phyloP scores from a whole-genome alignment of 257 asterid species.

The Ilex asprella region DNA sequence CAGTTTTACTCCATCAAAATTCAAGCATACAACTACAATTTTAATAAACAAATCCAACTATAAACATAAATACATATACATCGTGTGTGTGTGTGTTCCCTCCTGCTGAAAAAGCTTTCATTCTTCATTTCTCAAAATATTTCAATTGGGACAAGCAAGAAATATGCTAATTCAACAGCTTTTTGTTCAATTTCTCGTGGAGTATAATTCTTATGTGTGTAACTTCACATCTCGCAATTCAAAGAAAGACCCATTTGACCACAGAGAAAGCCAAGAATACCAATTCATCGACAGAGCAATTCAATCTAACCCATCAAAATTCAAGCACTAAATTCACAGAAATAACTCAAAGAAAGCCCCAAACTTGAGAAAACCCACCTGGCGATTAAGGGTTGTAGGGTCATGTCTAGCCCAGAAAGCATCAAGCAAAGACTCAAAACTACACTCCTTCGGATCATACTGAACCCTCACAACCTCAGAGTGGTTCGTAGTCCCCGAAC shows the following conservation, averaged over 20 bases:
- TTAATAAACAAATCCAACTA: not conserved
- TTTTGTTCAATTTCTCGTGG: too few relatives aligned
- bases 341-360: not conserved
- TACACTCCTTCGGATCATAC: slow-evolving; percentile 86
- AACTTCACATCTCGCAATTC: too few relatives aligned
- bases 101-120: too few relatives aligned
- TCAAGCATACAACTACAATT: not conserved
- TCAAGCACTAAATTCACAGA: not conserved
- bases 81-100: too few relatives aligned
- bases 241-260: too few relatives aligned
- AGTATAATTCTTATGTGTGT: too few relatives aligned
- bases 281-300: not conserved
- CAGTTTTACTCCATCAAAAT: not conserved
- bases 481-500: slow-evolving; percentile 72
- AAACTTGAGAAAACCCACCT: slow-evolving; percentile 31
- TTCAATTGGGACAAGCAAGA: too few relatives aligned
- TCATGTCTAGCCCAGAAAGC: slow-evolving; percentile 90
- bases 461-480: slow-evolving; percentile 82
- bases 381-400: slow-evolving; percentile 92
- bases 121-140: too few relatives aligned
- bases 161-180: too few relatives aligned
- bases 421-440: slow-evolving; percentile 58
- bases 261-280: too few relatives aligned
- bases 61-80: too few relatives aligned
- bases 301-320: not conserved